Conservation (phyloP, 768 basidiomycete genomes). For the Tylopilus rubrobrunneus region DNA sequence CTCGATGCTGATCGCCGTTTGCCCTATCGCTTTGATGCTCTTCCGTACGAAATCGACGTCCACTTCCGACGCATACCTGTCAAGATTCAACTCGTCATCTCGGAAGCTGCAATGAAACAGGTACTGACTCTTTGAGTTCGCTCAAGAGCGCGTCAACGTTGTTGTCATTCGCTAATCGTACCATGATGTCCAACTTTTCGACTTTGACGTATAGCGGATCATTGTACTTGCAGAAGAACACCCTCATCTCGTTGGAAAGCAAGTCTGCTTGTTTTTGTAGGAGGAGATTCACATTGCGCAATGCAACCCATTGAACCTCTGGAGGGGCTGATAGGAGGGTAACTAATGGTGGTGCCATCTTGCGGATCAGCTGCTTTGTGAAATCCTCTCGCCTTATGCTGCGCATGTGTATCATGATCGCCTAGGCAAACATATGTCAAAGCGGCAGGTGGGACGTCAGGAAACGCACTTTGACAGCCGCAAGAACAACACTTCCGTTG, state of each 20-base stretch:
- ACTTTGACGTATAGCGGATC: conserved; percentile 99
- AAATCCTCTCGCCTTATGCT: conserved; percentile 78
- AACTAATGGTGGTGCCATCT: conserved; percentile 96
- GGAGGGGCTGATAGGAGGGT: conserved; percentile 95
- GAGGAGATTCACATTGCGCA: conserved; percentile 94
- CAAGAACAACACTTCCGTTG: conserved; percentile 94
- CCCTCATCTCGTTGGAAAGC: conserved; percentile 93
- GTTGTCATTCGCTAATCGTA: conserved; percentile 81
- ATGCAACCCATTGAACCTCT: conserved; percentile 97
- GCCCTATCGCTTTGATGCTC: conserved; percentile 93
- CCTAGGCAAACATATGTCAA: conserved; percentile 41
- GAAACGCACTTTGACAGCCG: conserved; percentile 79
- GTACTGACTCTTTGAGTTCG: conserved; percentile 90
- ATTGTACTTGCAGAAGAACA: conserved; percentile 99
- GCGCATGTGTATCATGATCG: conserved; percentile 97
- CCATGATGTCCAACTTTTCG: conserved; percentile 99
- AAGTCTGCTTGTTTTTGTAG: conserved; percentile 91
- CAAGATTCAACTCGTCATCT: neutral
- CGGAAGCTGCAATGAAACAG: neutral
- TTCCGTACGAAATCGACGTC: conserved; percentile 98
- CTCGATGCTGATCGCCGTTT: conserved; percentile 94
- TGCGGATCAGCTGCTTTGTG: conserved; percentile 78
- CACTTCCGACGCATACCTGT: conserved; percentile 92
- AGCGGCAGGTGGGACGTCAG: neutral
- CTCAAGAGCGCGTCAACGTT: conserved; percentile 94